phyloP scores from a whole-genome alignment of 2,329 filamentous ascomycete genomes.

The Aplosporella prunicola region DNA sequence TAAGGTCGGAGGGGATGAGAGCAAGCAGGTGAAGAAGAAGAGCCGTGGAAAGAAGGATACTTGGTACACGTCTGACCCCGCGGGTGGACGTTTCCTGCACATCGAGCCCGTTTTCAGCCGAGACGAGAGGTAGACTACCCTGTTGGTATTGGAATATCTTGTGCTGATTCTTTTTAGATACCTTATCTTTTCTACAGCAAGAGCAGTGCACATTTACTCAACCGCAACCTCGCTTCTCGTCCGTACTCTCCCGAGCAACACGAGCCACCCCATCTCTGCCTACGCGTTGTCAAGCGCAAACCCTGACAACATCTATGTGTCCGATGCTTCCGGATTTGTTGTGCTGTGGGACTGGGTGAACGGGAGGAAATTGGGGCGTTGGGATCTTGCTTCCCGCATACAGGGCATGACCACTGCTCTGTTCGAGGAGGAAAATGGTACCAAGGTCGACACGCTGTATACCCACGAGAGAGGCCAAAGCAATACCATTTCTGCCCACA shows the following conservation, averaged over 20 bases:
- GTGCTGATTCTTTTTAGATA: constrained; percentile 43
- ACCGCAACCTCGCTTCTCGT: constrained; percentile 71
- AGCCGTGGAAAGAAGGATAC: constrained; percentile 1
- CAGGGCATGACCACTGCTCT: constrained; percentile 23
- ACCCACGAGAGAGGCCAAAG: constrained; percentile 30
- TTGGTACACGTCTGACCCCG: constrained; percentile 33
- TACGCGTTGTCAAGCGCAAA: constrained; percentile 44
- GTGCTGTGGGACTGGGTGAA: constrained; percentile 51
- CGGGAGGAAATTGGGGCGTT: constrained; percentile 34
- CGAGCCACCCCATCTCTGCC: constrained; percentile 38
- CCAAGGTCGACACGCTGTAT: constrained; percentile 26
- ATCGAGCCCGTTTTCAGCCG: constrained; percentile 48
- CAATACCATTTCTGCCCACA: constrained; percentile 7
- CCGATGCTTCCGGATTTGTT: constrained; percentile 42
- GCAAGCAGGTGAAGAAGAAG: constrained; percentile 7
- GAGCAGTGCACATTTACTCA: constrained; percentile 71
- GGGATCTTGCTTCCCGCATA: constrained; percentile 32
- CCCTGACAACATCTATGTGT: constrained; percentile 44
- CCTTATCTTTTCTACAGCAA: constrained; percentile 65
- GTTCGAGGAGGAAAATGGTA: constrained; percentile 16
- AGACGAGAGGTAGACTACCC: constrained; percentile 44
- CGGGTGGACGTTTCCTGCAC: constrained; percentile 47
- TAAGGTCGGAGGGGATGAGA: not conserved
- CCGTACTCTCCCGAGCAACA: constrained; percentile 55
- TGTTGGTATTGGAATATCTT: constrained; percentile 3